These are phyloP conservation scores for Podospora didyma DNA, from an alignment of 495 filamentous ascomycete genomes.

Conservation along the genomic window DNA sequence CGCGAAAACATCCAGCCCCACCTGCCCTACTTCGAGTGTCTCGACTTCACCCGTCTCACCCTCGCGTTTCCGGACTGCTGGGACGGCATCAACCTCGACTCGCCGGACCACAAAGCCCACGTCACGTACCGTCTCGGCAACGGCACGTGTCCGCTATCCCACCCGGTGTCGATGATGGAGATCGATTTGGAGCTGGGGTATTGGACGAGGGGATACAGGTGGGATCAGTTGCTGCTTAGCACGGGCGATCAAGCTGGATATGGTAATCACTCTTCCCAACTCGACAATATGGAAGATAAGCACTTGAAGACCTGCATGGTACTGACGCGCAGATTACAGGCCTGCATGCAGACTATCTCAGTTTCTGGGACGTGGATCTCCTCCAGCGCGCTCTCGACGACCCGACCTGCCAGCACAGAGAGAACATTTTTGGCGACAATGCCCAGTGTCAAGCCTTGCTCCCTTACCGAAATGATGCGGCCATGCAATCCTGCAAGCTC, in stretches of 20 bases:
- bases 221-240: slow-evolving; percentile 9
- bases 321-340: not conserved
- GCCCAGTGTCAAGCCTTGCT: slow-evolving; percentile 4
- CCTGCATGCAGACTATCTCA: slow-evolving; percentile 7
- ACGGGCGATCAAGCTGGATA: slow-evolving; percentile 6
- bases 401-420: slow-evolving; percentile 3
- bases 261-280: not conserved
- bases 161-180: slow-evolving; percentile 4
- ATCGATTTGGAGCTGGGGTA: slow-evolving; percentile 5
- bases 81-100: slow-evolving; percentile 1
- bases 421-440: slow-evolving; percentile 4
- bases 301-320: too few relatives aligned
- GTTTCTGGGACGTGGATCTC: slow-evolving; percentile 5
- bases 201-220: slow-evolving; percentile 2
- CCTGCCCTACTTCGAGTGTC: slow-evolving; percentile 2
- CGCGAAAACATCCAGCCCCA: slow-evolving; percentile 1
- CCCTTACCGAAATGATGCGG: not conserved
- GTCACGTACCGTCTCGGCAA: slow-evolving; percentile 3
- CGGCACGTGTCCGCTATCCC: not conserved
- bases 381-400: slow-evolving; percentile 4
- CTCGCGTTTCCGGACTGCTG: slow-evolving; percentile 7
- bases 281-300: too few relatives aligned
- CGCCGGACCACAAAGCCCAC: slow-evolving; percentile 1
- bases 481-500: slow-evolving; percentile 3
- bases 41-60: slow-evolving; percentile 1